These are phyloP conservation scores for Rehmannia glutinosa DNA, from an alignment of 257 asterid species.

Conservation along the genomic window DNA sequence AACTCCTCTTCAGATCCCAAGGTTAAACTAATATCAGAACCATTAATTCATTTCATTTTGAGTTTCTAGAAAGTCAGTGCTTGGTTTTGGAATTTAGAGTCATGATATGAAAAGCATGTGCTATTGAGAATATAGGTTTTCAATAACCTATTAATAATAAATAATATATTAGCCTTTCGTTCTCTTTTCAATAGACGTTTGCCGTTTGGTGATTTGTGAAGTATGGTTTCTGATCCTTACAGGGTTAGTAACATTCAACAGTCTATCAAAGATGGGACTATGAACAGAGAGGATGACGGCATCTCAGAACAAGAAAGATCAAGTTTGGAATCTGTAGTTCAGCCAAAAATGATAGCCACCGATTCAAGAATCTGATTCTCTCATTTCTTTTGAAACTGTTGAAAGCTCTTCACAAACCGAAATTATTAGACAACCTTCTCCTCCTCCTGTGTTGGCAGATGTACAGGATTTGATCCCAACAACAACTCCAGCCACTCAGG, in stretches of 20 bases:
- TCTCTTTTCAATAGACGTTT: conserved; percentile 1
- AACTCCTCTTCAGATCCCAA: conserved; percentile 50
- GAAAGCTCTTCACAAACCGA: conserved; percentile 48
- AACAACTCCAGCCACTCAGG: conserved; percentile 35
- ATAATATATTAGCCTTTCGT: conserved; percentile 5
- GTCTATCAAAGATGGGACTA: conserved; percentile 42
- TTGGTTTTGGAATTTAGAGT: neutral
- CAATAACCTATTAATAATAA: neutral
- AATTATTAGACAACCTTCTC: conserved; percentile 73
- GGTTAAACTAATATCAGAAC: conserved; percentile 39
- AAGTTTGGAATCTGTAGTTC: conserved; percentile 38
- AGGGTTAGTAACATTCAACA: conserved; percentile 40
- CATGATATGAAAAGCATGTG: neutral
- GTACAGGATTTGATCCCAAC: conserved; percentile 76
- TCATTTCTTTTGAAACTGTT: conserved; percentile 68
- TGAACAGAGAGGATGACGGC: conserved; percentile 33
- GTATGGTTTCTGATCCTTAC: conserved; percentile 24
- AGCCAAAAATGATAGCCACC: conserved; percentile 36
- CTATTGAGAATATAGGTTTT: neutral
- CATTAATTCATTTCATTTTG: conserved; percentile 3
- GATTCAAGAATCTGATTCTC: conserved; percentile 59
- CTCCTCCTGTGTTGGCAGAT: conserved; percentile 79
- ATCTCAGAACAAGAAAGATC: conserved; percentile 42
- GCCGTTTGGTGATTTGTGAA: neutral
- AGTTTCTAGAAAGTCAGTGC: neutral